Percentiles rank a stretch among this genome's conserved stretches.
phyloP scores from a whole-genome alignment of 352 stramenopile species.

The Globisporangium echinulatum region DNA sequence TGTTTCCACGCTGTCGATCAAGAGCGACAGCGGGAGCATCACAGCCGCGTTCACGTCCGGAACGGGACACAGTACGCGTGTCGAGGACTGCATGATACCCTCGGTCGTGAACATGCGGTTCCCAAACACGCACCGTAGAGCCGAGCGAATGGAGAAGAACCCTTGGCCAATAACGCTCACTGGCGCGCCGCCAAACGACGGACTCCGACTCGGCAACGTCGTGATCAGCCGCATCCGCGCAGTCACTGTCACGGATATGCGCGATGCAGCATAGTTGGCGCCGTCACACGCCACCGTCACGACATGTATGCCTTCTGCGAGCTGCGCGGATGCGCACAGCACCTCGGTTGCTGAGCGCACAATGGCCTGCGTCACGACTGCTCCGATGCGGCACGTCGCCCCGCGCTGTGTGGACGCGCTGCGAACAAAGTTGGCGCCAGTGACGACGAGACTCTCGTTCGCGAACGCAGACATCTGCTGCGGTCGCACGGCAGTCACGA shows the following conservation, averaged over 20 bases:
- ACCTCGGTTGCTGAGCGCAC: conserved; percentile 21
- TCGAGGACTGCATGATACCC: conserved; percentile 9
- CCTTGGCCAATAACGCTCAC: conserved; percentile 22
- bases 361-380: conserved; percentile 10
- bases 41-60: conserved; percentile 7
- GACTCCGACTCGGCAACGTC: conserved; percentile 15
- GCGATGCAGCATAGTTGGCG: conserved; percentile 23
- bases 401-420: not conserved
- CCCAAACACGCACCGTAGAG: conserved; percentile 23
- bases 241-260: conserved; percentile 11
- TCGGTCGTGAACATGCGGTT: not conserved
- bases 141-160: conserved; percentile 4
- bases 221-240: conserved; percentile 16
- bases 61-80: conserved; percentile 14
- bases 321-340: conserved; percentile 11
- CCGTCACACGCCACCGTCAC: conserved; percentile 33
- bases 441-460: conserved; percentile 13
- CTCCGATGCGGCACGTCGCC: conserved; percentile 24
- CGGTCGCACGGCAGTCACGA: conserved; percentile 20
- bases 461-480: conserved; percentile 3
- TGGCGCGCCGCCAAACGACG: conserved; percentile 12
- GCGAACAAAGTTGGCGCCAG: conserved; percentile 23
- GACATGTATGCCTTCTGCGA: conserved; percentile 14
- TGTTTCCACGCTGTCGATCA: conserved; percentile 9
- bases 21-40: conserved; percentile 20